These are phyloP conservation scores for Russula emetica DNA, from an alignment of 768 basidiomycete species.

Conservation along the genomic window DNA sequence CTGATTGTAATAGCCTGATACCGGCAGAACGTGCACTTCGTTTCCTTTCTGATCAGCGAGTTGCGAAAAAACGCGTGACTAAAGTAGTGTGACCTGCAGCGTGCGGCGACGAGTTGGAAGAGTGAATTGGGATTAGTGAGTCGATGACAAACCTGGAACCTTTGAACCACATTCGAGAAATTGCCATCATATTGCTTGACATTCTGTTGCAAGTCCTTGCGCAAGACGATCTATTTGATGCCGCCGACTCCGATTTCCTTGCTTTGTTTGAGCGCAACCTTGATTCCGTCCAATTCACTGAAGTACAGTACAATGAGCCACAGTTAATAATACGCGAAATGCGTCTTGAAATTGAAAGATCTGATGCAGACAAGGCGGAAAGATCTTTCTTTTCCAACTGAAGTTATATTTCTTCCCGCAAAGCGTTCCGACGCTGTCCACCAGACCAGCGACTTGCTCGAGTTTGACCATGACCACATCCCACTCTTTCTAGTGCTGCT, in stretches of 20 bases:
- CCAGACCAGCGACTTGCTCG: not conserved
- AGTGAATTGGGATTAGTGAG: not conserved
- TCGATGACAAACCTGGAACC: not conserved
- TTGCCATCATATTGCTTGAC: conserved; percentile 8
- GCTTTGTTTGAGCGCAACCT: not conserved
- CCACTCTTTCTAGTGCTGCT: not conserved
- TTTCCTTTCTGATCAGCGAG: not conserved
- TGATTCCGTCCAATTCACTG: conserved; percentile 9
- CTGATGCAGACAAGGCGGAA: not conserved
- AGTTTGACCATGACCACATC: not conserved
- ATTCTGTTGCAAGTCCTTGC: not conserved
- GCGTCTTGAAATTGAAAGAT: not conserved
- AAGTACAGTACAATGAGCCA: too few relatives aligned
- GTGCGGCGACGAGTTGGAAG: not conserved
- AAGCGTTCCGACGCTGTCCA: not conserved
- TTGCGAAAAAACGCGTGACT: not conserved
- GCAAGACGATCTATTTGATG: not conserved
- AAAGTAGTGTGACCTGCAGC: not conserved
- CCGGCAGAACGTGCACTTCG: not conserved
- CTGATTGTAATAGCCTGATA: too few relatives aligned
- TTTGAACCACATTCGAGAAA: not conserved
- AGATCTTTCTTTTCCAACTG: not conserved
- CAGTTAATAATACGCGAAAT: not conserved
- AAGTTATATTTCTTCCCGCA: not conserved
- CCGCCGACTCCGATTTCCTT: not conserved